A percentile compares a stretch with the other conserved stretches of the same genome.
phyloP scores from a whole-genome alignment of 495 filamentous ascomycete species.

The Podospora pseudopauciseta region DNA sequence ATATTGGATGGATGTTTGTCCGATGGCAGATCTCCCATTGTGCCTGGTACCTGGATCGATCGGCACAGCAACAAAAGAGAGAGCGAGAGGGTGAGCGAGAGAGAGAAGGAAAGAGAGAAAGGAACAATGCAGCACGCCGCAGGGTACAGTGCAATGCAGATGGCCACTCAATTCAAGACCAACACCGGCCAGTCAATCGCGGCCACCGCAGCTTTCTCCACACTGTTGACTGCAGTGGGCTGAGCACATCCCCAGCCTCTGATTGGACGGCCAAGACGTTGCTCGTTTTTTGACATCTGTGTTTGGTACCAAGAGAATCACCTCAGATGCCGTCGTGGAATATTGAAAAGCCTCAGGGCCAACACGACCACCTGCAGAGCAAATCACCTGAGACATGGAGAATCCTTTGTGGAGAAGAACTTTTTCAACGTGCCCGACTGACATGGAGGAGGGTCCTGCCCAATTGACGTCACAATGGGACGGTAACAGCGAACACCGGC shows the following conservation, averaged over 20 bases:
- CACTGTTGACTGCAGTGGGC: background rate
- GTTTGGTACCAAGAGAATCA: background rate
- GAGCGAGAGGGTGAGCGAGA: no score
- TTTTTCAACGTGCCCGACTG: background rate
- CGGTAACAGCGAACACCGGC: background rate
- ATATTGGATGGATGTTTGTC: background rate
- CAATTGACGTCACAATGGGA: constrained; percentile 1
- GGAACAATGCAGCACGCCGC: background rate
- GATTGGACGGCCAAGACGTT: background rate
- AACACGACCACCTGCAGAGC: constrained; percentile 3
- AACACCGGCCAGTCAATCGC: background rate
- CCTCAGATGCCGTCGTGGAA: background rate
- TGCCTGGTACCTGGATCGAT: background rate
- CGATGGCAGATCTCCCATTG: background rate
- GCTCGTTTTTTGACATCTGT: background rate
- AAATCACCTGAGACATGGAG: background rate
- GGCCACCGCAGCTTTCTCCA: background rate
- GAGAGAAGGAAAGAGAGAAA: background rate
- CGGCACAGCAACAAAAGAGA: background rate
- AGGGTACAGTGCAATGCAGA: background rate
- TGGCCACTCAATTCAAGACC: background rate
- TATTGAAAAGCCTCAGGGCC: background rate
- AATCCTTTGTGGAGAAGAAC: background rate
- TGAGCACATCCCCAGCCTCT: background rate
- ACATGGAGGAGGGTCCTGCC: background rate